These are phyloP conservation scores for Aphanomyces astaci DNA, from an alignment of 352 stramenopile species.

Conservation along the genomic window DNA sequence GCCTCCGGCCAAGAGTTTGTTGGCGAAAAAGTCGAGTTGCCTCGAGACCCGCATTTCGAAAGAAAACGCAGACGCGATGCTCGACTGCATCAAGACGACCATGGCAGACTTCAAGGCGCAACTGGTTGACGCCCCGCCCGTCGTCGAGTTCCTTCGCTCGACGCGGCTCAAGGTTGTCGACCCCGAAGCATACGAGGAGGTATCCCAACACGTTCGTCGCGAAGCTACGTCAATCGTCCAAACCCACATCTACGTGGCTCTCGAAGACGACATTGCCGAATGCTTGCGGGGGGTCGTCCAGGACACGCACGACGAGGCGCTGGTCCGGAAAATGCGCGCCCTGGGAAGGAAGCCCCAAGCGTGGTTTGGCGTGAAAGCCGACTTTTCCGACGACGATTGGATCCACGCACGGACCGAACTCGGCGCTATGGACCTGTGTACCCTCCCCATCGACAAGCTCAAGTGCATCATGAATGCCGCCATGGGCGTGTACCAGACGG, in stretches of 20 bases:
- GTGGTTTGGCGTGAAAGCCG: constrained; percentile 45
- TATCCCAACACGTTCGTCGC: constrained; percentile 50
- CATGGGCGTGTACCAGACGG: constrained; percentile 40
- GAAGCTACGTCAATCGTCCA: constrained; percentile 45
- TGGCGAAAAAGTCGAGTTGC: constrained; percentile 7
- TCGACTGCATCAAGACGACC: constrained; percentile 29
- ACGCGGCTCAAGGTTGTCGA: constrained; percentile 32
- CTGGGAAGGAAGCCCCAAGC: constrained; percentile 44
- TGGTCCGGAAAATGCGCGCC: constrained; percentile 49
- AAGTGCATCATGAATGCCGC: constrained; percentile 57
- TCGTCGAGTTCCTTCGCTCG: constrained; percentile 34
- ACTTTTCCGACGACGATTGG: constrained; percentile 49
- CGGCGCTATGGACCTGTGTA: constrained; percentile 42
- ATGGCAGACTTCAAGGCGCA: constrained; percentile 43
- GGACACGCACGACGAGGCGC: constrained; percentile 37
- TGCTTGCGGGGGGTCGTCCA: constrained; percentile 40
- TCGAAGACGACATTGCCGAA: constrained; percentile 59
- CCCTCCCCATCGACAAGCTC: constrained; percentile 59
- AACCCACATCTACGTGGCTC: constrained; percentile 39
- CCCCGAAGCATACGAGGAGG: constrained; percentile 43
- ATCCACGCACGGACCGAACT: constrained; percentile 48
- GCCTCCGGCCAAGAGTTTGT: constrained; percentile 7
- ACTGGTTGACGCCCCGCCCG: constrained; percentile 38
- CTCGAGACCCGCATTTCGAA: constrained; percentile 15
- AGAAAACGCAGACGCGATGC: constrained; percentile 9